Evolutionary conservation across 768 basidiomycete species (phyloP), one percentile per base, ranked within the genome.

Genomic region (Leccinum obscurum): DNA sequence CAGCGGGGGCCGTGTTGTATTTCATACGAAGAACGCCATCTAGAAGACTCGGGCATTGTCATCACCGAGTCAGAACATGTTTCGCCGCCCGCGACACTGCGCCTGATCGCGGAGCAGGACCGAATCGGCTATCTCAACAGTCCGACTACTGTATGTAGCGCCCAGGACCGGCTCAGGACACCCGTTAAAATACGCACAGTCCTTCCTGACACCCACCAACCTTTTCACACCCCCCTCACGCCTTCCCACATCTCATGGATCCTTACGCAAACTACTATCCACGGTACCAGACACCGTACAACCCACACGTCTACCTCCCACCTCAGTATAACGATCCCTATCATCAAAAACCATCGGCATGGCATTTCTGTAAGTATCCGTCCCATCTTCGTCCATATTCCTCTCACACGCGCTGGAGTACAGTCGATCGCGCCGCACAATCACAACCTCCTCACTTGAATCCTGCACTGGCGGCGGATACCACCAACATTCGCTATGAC

Each of bases 361-460:
- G 66, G 70, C 51, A 59, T 0, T 22, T 53, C 20, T 60, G 72
- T 75, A 46, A 34, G 62, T 41, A 14, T 26, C 2, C 20, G 4
- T 20, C n/a, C 32, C 13, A n/a, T 4, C 15, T 48, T n/a, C 17
- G 10, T 11, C 3, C 14, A 15, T 48, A 4, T 46, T 24, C 28
- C 14, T 22, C 46, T 32, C 35, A 52, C 54, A 52, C 24, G 17
- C 20, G 1, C 4, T 15, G 24, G 20, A 6, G 32, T 26, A 11
- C 52, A 74, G 74, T 51, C 17, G 60, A 71, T 48, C 70, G 44
- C 51, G 4, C 52, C 51, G 4, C 52, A 1, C 64, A 66, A 54
- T 74, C 81, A 1, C 81, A 80, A 70, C 79, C 81, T 67, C 80
- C 84, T n/a, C 75, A 70, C 37, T 69, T 87, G 20, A 80, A 86